Base-by-base conservation (phyloP, 352 stramenopile genomes). In the Phytophthora tentaculata region DNA sequence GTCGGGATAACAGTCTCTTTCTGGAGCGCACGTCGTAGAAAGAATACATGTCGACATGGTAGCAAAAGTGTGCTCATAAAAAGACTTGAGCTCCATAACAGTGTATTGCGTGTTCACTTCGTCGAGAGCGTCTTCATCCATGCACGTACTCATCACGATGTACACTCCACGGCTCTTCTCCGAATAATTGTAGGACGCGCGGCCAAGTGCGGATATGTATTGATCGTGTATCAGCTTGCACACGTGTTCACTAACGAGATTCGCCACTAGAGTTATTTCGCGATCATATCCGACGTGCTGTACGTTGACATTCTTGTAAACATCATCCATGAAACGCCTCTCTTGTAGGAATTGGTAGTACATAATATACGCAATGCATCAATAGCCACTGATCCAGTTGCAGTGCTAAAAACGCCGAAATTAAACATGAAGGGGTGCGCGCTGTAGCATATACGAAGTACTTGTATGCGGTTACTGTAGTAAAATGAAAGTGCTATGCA, bases 41-140 rank as follows among this genome's bases (percentile, higher is more conserved):
- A 64, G 14, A 64, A 64, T 4, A 64, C 57, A 20, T 52, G 57
- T 0, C 57, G 45, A 39, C 47, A 64, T n/a, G 57, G 57, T 3
- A 57, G 22, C 22, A 64, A 20, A 5, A 32, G 9, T 14, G 57
- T 56, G 22, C 57, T 44, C 57, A 64, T 64, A 19, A 56, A 64
- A 35, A 56, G 26, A 43, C 57, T 50, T n/a, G 5, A 48, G 35
- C 22, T 56, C 41, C 16, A 20, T 43, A 5, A 64, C 47, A 9
- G 57, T 43, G 17, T 64, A 64, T 19, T 64, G 12, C 3, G 19
- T 28, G 10, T 56, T 37, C 3, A 44, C 3, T 22, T 44, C 47
- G 16, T 64, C 57, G 16, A 64, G 47, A 1, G 47, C 47, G 20
- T 64, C 29, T 1, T 56, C 23, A 23, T 52, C 22, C 1, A 49